Conservation (phyloP, 106 monocot species). For the Dendrobium chrysotoxum region DNA sequence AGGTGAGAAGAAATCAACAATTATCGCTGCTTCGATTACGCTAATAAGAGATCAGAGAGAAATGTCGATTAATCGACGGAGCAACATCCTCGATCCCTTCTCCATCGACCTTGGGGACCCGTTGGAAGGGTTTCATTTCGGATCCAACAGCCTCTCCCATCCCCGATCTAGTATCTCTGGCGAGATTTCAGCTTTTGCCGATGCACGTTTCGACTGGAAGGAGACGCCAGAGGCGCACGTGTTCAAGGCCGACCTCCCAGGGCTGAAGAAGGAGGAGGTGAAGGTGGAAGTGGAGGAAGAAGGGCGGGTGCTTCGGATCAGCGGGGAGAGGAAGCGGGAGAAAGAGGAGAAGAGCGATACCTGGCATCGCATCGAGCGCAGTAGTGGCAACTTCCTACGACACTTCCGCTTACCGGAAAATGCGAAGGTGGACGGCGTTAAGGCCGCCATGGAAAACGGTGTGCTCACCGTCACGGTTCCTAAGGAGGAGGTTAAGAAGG, state of each 20-base stretch:
- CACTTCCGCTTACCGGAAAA: slow-evolving; percentile 18
- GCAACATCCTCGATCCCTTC: no score
- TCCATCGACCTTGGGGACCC: no score
- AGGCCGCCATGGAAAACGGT: slow-evolving; percentile 20
- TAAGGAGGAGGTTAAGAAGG: slow-evolving; percentile 23
- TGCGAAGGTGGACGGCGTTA: slow-evolving; percentile 18
- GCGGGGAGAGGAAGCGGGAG: slow-evolving; percentile 11
- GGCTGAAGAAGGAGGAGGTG: slow-evolving; percentile 6
- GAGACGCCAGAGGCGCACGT: slow-evolving; percentile 25
- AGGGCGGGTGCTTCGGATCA: slow-evolving; percentile 6
- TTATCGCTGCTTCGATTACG: no score
- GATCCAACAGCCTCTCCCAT: no score
- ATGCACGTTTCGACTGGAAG: slow-evolving; percentile 17
- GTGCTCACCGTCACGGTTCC: slow-evolving; percentile 27
- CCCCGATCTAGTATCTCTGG: no score
- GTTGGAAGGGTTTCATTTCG: no score
- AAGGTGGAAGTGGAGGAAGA: slow-evolving; percentile 15
- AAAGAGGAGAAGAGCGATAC: slow-evolving; percentile 11
- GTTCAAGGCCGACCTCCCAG: slow-evolving; percentile 21
- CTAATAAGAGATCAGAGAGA: no score
- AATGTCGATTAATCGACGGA: no score
- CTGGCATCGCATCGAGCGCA: slow-evolving; percentile 16
- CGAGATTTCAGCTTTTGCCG: background rate
- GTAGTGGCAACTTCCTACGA: slow-evolving; percentile 13
- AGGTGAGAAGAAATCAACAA: no score